Percentiles rank a stretch among this genome's conserved stretches.
phyloP scores from a whole-genome alignment of 2,329 filamentous ascomycete genomes.

The Gnomoniopsis smithogilvyi region DNA sequence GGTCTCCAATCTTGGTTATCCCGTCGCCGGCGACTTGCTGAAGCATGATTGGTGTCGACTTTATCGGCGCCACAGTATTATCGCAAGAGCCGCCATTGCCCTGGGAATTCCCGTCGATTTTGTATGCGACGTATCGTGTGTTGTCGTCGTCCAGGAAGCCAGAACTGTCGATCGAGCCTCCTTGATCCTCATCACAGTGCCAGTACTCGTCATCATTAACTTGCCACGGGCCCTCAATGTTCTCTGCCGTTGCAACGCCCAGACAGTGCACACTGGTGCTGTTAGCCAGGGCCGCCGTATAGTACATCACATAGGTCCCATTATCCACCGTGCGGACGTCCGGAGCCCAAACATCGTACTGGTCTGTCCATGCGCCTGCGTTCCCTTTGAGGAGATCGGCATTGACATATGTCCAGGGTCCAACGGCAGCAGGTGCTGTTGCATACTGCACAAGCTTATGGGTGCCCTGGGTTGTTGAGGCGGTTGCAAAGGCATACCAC shows the following conservation, averaged over 20 bases:
- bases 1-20: constrained; percentile 46
- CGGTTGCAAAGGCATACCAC: constrained; percentile 59
- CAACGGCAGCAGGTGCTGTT: constrained; percentile 41
- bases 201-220: constrained; percentile 43
- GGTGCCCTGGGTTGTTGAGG: constrained; percentile 31
- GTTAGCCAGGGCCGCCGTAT: constrained; percentile 44
- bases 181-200: constrained; percentile 48
- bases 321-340: constrained; percentile 49
- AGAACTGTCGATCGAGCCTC: constrained; percentile 61
- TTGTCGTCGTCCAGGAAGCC: constrained; percentile 56
- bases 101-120: constrained; percentile 61
- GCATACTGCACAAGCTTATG: constrained; percentile 53
- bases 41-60: constrained; percentile 53
- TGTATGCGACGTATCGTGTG: constrained; percentile 59
- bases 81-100: constrained; percentile 40
- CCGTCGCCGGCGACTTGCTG: constrained; percentile 51
- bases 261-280: constrained; percentile 50
- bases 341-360: constrained; percentile 57
- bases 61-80: constrained; percentile 38
- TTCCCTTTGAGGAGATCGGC: constrained; percentile 51
- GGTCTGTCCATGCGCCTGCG: constrained; percentile 50
- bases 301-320: constrained; percentile 60
- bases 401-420: constrained; percentile 44
- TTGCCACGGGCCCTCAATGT: constrained; percentile 49
- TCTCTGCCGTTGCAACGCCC: constrained; percentile 49